These are phyloP conservation scores for Punctularia strigosozonata DNA, from an alignment of 768 basidiomycete genomes.

Conservation along the genomic window DNA sequence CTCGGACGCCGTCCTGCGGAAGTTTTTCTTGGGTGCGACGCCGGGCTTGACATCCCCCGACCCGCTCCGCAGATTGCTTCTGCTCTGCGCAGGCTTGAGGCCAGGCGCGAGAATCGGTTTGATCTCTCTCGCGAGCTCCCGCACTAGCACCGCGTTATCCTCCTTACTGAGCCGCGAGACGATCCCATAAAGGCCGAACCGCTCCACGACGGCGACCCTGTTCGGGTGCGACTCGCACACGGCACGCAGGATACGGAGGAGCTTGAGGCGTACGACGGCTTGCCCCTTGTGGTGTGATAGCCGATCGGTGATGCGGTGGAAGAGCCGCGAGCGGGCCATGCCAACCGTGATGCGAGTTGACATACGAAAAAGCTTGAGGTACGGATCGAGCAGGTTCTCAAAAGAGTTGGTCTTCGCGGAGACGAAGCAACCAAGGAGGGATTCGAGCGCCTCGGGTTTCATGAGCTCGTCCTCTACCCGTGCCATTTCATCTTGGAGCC, in stretches of 20 bases:
- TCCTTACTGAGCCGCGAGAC: slow-evolving; percentile 72
- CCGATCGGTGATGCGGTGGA: slow-evolving; percentile 78
- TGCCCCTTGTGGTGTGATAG: slow-evolving; percentile 62
- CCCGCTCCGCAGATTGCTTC: slow-evolving; percentile 16
- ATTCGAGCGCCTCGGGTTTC: slow-evolving; percentile 50
- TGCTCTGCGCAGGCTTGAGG: slow-evolving; percentile 37
- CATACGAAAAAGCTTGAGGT: slow-evolving; percentile 82
- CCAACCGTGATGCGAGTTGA: slow-evolving; percentile 65
- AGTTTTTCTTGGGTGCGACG: slow-evolving; percentile 45
- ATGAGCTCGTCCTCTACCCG: slow-evolving; percentile 85
- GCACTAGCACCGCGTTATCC: slow-evolving; percentile 85
- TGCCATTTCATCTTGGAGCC: slow-evolving; percentile 92
- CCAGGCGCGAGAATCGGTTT: slow-evolving; percentile 67
- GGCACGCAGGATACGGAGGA: slow-evolving; percentile 73
- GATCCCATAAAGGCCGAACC: slow-evolving; percentile 70
- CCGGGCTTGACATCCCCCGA: slow-evolving; percentile 14
- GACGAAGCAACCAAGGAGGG: slow-evolving; percentile 70
- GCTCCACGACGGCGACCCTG: slow-evolving; percentile 66
- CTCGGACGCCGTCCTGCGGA: slow-evolving; percentile 64
- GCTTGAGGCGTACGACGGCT: slow-evolving; percentile 85
- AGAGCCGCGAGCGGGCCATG: slow-evolving; percentile 74
- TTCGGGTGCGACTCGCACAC: slow-evolving; percentile 90
- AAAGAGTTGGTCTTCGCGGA: slow-evolving; percentile 81
- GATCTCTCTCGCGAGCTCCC: slow-evolving; percentile 81
- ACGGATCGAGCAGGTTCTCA: slow-evolving; percentile 85